Conservation (phyloP, 2,329 filamentous ascomycete species). For the Pseudogymnoascus pannorum region DNA sequence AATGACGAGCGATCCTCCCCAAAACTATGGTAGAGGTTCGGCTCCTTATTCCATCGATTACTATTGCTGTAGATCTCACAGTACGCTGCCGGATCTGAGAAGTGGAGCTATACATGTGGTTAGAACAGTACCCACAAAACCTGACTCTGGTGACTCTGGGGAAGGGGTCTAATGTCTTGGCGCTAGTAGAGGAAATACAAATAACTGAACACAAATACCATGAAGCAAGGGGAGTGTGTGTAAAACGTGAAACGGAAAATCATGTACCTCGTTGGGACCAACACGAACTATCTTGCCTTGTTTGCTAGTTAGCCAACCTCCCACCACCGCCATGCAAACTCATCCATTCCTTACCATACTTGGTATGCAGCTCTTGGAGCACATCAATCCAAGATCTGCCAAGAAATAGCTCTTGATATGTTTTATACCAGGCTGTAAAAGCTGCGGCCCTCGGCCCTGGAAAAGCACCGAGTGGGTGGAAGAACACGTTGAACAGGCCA, state of each 20-base stretch:
- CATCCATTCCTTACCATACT: conserved; percentile 27
- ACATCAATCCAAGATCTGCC: conserved; percentile 17
- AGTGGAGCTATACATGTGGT: conserved; percentile 31
- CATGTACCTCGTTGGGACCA: conserved; percentile 18
- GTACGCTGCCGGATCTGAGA: conserved; percentile 35
- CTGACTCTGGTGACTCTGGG: not conserved
- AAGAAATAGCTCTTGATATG: conserved; percentile 20
- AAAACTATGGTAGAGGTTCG: conserved; percentile 33
- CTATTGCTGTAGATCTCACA: conserved; percentile 36
- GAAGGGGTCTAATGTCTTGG: not conserved
- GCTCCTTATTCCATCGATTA: conserved; percentile 37
- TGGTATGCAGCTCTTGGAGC: conserved; percentile 27
- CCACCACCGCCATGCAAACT: not conserved
- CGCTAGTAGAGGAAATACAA: not conserved
- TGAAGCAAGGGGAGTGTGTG: not conserved
- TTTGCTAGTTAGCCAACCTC: not conserved
- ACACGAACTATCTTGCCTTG: conserved; percentile 25
- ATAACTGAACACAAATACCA: not conserved
- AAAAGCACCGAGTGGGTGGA: conserved; percentile 26
- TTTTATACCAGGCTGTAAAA: conserved; percentile 24
- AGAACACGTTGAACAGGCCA: conserved; percentile 16
- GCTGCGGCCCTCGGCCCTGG: conserved; percentile 27
- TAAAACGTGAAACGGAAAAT: not conserved
- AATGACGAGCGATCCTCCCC: conserved; percentile 37
- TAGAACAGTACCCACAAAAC: not conserved